These are phyloP conservation scores for Aspergillus persii DNA, from an alignment of 2,329 filamentous ascomycete genomes.

Conservation along the genomic window DNA sequence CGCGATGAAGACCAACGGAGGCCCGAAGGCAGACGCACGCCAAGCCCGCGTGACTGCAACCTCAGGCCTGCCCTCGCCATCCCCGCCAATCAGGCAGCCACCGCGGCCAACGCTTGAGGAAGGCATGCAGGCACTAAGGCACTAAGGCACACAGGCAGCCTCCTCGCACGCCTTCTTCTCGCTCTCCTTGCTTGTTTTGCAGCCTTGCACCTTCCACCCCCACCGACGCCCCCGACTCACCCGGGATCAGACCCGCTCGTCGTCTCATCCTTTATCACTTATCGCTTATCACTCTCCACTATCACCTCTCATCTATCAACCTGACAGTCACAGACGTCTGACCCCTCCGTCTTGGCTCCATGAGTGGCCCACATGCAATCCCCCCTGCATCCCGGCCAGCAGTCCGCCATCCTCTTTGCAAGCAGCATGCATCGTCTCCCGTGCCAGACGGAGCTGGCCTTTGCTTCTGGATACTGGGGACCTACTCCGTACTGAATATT, in stretches of 20 bases:
- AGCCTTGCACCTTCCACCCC: not conserved
- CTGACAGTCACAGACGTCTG: not conserved
- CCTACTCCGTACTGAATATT: too few relatives aligned
- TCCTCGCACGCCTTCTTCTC: too few relatives aligned
- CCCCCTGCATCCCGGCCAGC: not conserved
- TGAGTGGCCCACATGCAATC: not conserved
- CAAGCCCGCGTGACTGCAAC: conserved; percentile 4
- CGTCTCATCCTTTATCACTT: not conserved
- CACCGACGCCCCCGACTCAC: not conserved
- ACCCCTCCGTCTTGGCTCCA: not conserved
- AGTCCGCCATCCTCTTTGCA: not conserved
- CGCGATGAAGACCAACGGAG: not conserved
- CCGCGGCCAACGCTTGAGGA: not conserved
- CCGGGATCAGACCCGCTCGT: not conserved
- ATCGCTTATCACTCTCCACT: not conserved
- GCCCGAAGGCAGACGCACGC: not conserved
- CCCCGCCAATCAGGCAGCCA: not conserved
- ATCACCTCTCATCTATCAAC: not conserved
- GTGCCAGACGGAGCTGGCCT: not conserved
- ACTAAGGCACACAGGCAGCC: too few relatives aligned
- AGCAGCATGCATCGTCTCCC: not conserved
- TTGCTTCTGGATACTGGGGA: not conserved
- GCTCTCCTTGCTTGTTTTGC: too few relatives aligned
- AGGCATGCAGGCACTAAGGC: too few relatives aligned
- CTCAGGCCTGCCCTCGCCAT: not conserved